These are phyloP conservation scores for Fusarium burgessii DNA, from an alignment of 2,329 filamentous ascomycete genomes.

Conservation along the genomic window DNA sequence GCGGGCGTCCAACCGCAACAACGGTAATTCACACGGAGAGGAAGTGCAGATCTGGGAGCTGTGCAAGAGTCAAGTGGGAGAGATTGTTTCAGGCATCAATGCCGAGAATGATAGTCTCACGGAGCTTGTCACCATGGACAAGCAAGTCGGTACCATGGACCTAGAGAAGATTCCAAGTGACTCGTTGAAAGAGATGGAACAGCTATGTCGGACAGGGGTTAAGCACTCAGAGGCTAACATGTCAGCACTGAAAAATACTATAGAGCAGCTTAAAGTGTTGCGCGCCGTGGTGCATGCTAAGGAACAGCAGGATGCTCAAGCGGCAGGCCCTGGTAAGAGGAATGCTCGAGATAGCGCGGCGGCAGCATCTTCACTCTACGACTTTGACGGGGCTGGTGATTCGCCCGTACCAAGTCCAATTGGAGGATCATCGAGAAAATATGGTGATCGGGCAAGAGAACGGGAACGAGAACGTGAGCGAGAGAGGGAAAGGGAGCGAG, in stretches of 20 bases:
- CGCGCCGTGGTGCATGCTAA: slow-evolving; percentile 58
- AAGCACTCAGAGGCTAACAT: slow-evolving; percentile 56
- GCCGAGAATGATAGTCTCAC: slow-evolving; percentile 56
- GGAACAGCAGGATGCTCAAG: slow-evolving; percentile 54
- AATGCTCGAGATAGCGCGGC: slow-evolving; percentile 43
- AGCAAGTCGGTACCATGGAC: slow-evolving; percentile 55
- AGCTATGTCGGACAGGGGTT: slow-evolving; percentile 57
- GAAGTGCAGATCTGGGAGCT: slow-evolving; percentile 59
- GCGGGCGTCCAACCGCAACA: slow-evolving; percentile 59
- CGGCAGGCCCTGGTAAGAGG: slow-evolving; percentile 50
- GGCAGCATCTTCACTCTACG: slow-evolving; percentile 55
- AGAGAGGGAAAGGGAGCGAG: slow-evolving; percentile 40
- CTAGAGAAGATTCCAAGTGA: slow-evolving; percentile 53
- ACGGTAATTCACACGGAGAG: slow-evolving; percentile 57
- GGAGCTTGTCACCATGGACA: slow-evolving; percentile 56
- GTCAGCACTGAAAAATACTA: slow-evolving; percentile 51
- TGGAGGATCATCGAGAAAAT: slow-evolving; percentile 51
- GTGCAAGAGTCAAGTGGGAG: slow-evolving; percentile 55
- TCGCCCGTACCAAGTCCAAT: slow-evolving; percentile 60
- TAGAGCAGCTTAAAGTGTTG: slow-evolving; percentile 59
- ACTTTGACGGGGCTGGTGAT: slow-evolving; percentile 60
- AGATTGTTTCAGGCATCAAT: slow-evolving; percentile 57
- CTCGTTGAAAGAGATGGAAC: slow-evolving; percentile 58
- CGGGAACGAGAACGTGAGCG: slow-evolving; percentile 53
- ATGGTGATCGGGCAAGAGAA: slow-evolving; percentile 54